Percentiles rank a stretch among this genome's conserved stretches.
These are phyloP conservation scores for Calocybe gambosa DNA, from an alignment of 1,284 basidiomycete species.

Conservation along the genomic window DNA sequence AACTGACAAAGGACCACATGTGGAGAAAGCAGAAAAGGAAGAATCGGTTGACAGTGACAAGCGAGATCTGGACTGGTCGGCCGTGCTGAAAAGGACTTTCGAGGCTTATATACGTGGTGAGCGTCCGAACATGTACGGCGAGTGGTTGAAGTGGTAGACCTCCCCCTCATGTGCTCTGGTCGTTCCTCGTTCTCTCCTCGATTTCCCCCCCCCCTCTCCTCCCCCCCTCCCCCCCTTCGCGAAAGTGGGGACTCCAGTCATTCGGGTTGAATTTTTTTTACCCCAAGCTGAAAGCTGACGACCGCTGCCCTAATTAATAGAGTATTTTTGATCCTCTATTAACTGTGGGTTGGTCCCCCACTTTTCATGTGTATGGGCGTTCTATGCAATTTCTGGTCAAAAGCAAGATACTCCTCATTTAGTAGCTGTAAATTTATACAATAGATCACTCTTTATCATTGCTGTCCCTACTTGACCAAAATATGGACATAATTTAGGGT, in stretches of 20 bases:
- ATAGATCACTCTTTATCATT: neutral
- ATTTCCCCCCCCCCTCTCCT: too few relatives aligned
- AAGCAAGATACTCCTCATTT: neutral
- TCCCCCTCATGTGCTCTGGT: neutral
- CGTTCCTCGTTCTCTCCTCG: neutral
- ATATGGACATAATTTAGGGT: neutral
- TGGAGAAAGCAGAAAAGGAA: slow-evolving; percentile 18
- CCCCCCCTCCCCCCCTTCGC: too few relatives aligned
- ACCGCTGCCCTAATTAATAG: slow-evolving; percentile 2
- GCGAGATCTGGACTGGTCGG: slow-evolving; percentile 69
- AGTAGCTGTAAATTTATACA: neutral
- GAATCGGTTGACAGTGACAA: slow-evolving; percentile 39
- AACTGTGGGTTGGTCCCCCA: too few relatives aligned
- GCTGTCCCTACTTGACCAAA: neutral
- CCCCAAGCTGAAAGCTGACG: too few relatives aligned
- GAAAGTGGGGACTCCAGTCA: too few relatives aligned
- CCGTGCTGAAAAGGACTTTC: slow-evolving; percentile 72
- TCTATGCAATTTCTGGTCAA: neutral
- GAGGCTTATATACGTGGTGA: slow-evolving; percentile 72
- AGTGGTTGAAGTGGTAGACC: slow-evolving; percentile 47
- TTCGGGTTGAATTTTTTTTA: too few relatives aligned
- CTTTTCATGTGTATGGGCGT: neutral
- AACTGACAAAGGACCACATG: slow-evolving; percentile 5
- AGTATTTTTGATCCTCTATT: slow-evolving; percentile 1
- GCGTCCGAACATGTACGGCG: slow-evolving; percentile 72